Evolutionary conservation across 2,329 filamentous ascomycete genomes (phyloP), one percentile per base, ranked within the genome.

Genomic region (Fusarium papillatum): DNA sequence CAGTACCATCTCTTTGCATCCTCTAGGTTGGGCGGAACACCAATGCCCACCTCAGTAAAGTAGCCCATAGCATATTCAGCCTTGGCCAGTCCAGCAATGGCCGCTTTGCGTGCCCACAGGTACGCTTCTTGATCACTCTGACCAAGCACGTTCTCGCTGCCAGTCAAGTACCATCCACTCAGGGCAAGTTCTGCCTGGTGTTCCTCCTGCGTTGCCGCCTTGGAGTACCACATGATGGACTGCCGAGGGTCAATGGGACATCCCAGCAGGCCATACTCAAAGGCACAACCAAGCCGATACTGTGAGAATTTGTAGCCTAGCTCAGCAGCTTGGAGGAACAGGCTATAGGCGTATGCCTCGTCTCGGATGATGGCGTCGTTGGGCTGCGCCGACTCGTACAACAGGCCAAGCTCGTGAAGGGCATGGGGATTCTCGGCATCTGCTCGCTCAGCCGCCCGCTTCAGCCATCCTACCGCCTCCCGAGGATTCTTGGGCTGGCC

Each of bases 1-100:
- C 96, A 98, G 86, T 99, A 99, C 97, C 97, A 99, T 79, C 95
- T 91, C 88, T 98, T 98, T 26, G 96, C 97, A 85, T 98, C 97
- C 80, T 99, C 97, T 79, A 98, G 80, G 82, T 96, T 97, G 11
- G 94, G 92, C 19, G 93, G 89, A 75, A 95, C 93, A 36, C 97
- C 97, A 78, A 99, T 98, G 16, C 97, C 97, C 61, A 97, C 93
- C 84, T 99, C 97, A 1, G 95, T 97, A 82, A 98, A 98, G 85
- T 98, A 98, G 0, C 97, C 97, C 83, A 99, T 98, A 0, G 96
- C 97, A 85, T 98, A 98, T 86, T 98, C 95, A 0, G 97, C 97
- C 87, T 98, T 99, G 10, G 95, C 93, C 43, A 98, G 85, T 4
- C 96, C 95, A 5, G 95, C 94, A 75, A 93, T 91, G 1, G 97